Conservation (phyloP, 345 rosid species). For the Euphorbia peplus region DNA sequence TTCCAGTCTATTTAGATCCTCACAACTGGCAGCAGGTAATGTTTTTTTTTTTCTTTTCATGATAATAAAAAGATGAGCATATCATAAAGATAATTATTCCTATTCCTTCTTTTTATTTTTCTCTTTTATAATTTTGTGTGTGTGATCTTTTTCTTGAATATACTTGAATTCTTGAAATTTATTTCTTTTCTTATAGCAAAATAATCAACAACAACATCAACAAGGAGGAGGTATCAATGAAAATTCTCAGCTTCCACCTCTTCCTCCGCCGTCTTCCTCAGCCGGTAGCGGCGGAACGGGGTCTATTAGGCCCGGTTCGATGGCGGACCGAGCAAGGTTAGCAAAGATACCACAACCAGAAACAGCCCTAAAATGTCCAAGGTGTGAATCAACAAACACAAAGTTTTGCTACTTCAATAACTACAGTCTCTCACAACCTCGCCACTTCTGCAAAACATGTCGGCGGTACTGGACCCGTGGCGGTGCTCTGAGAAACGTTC, state of each 20-base stretch:
- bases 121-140: conserved; percentile 6
- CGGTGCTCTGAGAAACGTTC: conserved; percentile 68
- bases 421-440: conserved; percentile 75
- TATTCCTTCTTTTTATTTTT: conserved; percentile 27
- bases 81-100: conserved; percentile 50
- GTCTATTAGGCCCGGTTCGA: conserved; percentile 55
- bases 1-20: conserved; percentile 61
- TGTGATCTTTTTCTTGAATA: conserved; percentile 47
- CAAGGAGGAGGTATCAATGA: conserved; percentile 29
- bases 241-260: conserved; percentile 44
- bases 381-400: conserved; percentile 75
- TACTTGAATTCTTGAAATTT: conserved; percentile 23
- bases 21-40: conserved; percentile 74
- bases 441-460: conserved; percentile 77
- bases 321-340: conserved; percentile 66
- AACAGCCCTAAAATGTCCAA: conserved; percentile 58
- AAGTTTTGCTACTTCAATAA: conserved; percentile 86
- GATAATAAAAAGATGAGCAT: conserved; percentile 15
- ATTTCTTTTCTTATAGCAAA: conserved; percentile 25
- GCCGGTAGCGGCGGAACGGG: conserved; percentile 34
- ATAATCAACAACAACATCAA: conserved; percentile 26
- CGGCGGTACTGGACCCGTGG: conserved; percentile 86
- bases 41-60: conserved; percentile 19
- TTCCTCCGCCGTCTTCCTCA: conserved; percentile 33
- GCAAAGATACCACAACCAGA: conserved; percentile 63